phyloP scores from a whole-genome alignment of 169 alveolate species.

The Plasmodium adleri region DNA sequence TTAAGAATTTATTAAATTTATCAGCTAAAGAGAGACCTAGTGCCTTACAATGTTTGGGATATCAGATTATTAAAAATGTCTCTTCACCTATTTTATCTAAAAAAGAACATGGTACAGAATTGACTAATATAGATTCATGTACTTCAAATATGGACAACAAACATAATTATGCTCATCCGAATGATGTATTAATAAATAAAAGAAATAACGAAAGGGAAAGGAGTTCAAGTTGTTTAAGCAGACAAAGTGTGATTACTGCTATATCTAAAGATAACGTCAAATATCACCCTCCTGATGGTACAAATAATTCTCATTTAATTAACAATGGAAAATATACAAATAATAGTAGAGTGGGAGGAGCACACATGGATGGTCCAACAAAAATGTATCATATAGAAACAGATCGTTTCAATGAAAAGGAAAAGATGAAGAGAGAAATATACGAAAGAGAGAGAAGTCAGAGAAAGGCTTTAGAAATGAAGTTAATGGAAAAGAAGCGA shows the following conservation, averaged over 20 bases:
- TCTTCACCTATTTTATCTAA: slow-evolving; percentile 19
- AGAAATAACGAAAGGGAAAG: slow-evolving; percentile 61
- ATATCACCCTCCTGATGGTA: slow-evolving; percentile 16
- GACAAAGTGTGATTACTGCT: slow-evolving; percentile 30
- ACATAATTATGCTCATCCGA: slow-evolving; percentile 10
- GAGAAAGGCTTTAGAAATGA: slow-evolving; percentile 74
- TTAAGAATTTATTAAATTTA: slow-evolving; percentile 78
- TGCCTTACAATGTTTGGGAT: slow-evolving; percentile 85
- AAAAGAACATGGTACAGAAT: neutral
- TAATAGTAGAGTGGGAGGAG: neutral
- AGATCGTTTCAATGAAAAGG: slow-evolving; percentile 22
- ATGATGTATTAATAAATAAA: slow-evolving; percentile 21
- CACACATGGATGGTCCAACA: neutral
- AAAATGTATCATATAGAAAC: slow-evolving; percentile 36
- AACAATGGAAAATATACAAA: slow-evolving; percentile 38
- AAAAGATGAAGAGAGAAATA: slow-evolving; percentile 36
- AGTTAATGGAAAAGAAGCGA: slow-evolving; percentile 53
- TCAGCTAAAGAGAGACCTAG: slow-evolving; percentile 86
- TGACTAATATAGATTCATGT: slow-evolving; percentile 1
- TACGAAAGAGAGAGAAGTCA: slow-evolving; percentile 38
- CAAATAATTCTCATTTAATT: neutral
- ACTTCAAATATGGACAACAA: neutral
- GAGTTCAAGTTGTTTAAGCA: slow-evolving; percentile 60
- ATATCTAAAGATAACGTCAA: slow-evolving; percentile 41
- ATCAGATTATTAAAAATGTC: slow-evolving; percentile 79